These are phyloP conservation scores for Colletotrichum tofieldiae DNA, from an alignment of 2,329 filamentous ascomycete genomes.

Conservation along the genomic window DNA sequence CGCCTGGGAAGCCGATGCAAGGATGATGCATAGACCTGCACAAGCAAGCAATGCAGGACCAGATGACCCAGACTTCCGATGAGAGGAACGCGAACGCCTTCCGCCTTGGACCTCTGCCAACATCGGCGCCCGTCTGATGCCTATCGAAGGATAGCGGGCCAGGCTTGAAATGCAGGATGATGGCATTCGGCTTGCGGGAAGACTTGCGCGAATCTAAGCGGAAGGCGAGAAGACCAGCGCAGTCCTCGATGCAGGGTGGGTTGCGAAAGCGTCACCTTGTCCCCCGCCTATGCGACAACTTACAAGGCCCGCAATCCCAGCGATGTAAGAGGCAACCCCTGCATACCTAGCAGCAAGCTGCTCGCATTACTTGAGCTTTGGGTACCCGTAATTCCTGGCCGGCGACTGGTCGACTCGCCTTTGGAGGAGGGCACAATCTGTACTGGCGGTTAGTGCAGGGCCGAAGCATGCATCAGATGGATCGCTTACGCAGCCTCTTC, in stretches of 20 bases:
- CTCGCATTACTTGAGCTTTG: slow-evolving; percentile 12
- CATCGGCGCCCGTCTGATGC: not conserved
- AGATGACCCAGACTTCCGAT: slow-evolving; percentile 10
- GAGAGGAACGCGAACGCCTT: slow-evolving; percentile 12
- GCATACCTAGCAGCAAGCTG: slow-evolving; percentile 26
- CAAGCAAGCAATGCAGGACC: slow-evolving; percentile 21
- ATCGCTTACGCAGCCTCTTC: slow-evolving; percentile 31
- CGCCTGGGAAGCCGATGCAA: slow-evolving; percentile 22
- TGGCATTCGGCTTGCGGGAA: slow-evolving; percentile 7
- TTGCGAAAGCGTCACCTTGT: not conserved
- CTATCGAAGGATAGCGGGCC: not conserved
- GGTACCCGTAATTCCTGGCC: not conserved
- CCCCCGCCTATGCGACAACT: not conserved
- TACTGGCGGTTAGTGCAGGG: slow-evolving; percentile 20
- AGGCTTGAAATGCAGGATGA: slow-evolving; percentile 23
- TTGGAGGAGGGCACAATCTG: not conserved
- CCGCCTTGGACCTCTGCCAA: slow-evolving; percentile 5
- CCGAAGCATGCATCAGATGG: slow-evolving; percentile 37
- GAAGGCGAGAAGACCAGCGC: not conserved
- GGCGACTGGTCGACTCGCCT: slow-evolving; percentile 18
- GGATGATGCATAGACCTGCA: slow-evolving; percentile 29
- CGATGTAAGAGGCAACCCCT: slow-evolving; percentile 24
- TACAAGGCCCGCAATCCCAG: not conserved
- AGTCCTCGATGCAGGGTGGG: not conserved
- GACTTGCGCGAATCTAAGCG: not conserved